Base-by-base conservation (phyloP, 1,139 yeast genomes). In the Yamadazyma epiphylla region DNA sequence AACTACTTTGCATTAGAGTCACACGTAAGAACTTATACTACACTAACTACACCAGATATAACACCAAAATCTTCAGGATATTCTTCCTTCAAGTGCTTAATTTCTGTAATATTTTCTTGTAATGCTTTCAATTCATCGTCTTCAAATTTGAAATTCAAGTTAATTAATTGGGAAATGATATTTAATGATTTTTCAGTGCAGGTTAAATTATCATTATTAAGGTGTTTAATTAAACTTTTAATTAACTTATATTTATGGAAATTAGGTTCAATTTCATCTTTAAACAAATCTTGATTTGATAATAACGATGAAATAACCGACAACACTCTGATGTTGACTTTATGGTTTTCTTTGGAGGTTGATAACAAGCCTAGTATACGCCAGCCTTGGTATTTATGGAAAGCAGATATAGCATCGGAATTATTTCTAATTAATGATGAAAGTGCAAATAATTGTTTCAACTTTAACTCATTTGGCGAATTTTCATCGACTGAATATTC, bases 341-440 rank as follows among this genome's bases (percentile, higher is more conserved):
- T 79, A 24, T 46, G 42, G 25, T 58, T 53, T 27, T 43, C 34
- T 27, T 33, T 31, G 23, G 13, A 41, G 30, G 11, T 42, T 33
- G 20, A 7, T 14, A 42, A 37, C 26, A 64, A 40, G n/a, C 14
- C 30, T 21, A 31, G 34, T 12, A 60, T 39, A 2, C 64, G 58
- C 83, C 94, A 81, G n/a, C 97, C 96, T 17, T 71, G 55, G 7
- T 58, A 46, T 24, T 63, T 54, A 26, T 65, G 73, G 48, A 91
- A 89, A 34, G 60, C 51, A 6, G 60, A 54, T 41, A 77, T 79
- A 1, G 79, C 82, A 0, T 58, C 61, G 19, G 63, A 58, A 48
- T 77, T 80, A 58, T 91, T 89, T 47, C 95, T 74, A n/a, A 88
- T 56, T 15, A 79, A 63, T 27, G 82, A 77, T 3, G 94, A 75